Base-by-base conservation (phyloP, 371 early-diverging fungal genomes). In the Chytridium lagenaria region DNA sequence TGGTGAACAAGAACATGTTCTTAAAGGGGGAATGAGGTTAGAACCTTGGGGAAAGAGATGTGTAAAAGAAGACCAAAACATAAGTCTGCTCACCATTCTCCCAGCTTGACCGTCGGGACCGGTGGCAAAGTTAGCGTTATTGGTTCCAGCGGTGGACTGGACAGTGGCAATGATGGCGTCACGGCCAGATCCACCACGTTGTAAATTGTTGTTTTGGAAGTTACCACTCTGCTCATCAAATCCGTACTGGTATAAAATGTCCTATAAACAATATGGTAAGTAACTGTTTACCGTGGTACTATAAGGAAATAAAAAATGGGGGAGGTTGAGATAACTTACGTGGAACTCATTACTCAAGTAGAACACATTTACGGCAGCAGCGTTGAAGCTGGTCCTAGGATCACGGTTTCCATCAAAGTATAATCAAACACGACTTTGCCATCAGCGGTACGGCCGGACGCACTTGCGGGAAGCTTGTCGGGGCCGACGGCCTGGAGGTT, bases 141-240 rank as follows among this genome's bases (percentile, higher is more conserved):
- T 83, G 65, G 57, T 61, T 49, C 95, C 97, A 59, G 92, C 90
- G 15, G 94, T 94, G 81, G 95, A 95, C 81, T 98, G 98, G 0
- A 94, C 96, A 78, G 94, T 92, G 50, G 97, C 97, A 77, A 97
- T 90, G 0, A 98, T 95, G 1, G 92, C 90, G 81, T 98, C 97
- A 57, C 83, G 83, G 33, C 83, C 90, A 28, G 74, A 52, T 34
- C 98, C 95, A 31, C 95, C 95, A 64, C 90, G 88, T 50, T 86
- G 88, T 78, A 90, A 85, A 81, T 98, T 98, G 81, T 91, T 86
- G 79, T 93, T 88, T 83, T 98, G 98, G 85, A 98, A 98, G 84
- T 97, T 98, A 38, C 97, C 98, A 26, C 94, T 83, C 61, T 86
- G 86, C 80, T 98, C 98, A 77, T 93, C 90, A 78, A 97, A 98